These are phyloP conservation scores for Penicillium concentricum DNA, from an alignment of 2,329 filamentous ascomycete genomes.

Conservation along the genomic window DNA sequence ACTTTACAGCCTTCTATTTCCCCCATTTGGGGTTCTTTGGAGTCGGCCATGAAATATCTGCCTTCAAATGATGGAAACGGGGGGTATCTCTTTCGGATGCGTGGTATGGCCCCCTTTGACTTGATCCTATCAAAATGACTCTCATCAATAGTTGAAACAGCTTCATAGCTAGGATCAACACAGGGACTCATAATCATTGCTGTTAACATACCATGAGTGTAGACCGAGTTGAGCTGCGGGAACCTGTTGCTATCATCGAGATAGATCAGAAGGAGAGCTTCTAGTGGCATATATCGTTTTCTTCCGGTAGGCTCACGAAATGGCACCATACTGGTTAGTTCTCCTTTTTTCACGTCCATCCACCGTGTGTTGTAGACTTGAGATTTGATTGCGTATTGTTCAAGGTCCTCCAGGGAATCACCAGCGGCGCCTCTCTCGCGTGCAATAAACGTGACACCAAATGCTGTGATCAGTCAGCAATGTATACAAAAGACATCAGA, in stretches of 20 bases:
- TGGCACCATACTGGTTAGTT: constrained; percentile 2
- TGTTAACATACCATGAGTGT: constrained; percentile 23
- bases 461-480: constrained; percentile 18
- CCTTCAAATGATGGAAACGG: constrained; percentile 15
- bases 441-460: constrained; percentile 21
- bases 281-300: constrained; percentile 23
- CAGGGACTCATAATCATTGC: constrained; percentile 32
- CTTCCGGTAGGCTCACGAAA: constrained; percentile 4
- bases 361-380: constrained; percentile 12
- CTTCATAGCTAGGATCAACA: constrained; percentile 16
- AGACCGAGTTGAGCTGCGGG: constrained; percentile 30
- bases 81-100: neutral
- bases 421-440: constrained; percentile 9
- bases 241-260: constrained; percentile 26
- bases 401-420: neutral
- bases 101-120: neutral
- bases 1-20: constrained; percentile 32
- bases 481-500: neutral
- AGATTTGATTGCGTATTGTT: constrained; percentile 25
- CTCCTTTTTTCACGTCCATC: neutral
- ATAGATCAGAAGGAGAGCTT: constrained; percentile 29
- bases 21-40: constrained; percentile 18
- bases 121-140: neutral
- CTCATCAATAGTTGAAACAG: neutral
- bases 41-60: constrained; percentile 10